These are phyloP conservation scores for Euclidium syriacum DNA, from an alignment of 345 rosid genomes.

Conservation along the genomic window DNA sequence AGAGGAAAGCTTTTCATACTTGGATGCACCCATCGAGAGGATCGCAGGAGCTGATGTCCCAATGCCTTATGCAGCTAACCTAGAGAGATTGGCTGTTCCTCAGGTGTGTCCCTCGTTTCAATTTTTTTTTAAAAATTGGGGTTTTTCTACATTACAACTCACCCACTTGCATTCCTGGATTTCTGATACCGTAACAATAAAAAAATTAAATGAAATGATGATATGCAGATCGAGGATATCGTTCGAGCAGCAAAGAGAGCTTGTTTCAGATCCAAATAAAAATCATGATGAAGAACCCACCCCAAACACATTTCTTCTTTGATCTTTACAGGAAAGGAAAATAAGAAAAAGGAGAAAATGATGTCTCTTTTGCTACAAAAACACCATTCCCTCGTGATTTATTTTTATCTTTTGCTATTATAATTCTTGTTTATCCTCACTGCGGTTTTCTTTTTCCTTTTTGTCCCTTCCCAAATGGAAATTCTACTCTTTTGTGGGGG, in stretches of 20 bases:
- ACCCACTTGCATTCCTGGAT: too few relatives aligned
- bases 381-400: conserved; percentile 21
- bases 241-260: conserved; percentile 78
- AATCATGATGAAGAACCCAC: background rate
- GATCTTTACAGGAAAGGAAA: conserved; percentile 26
- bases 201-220: too few relatives aligned
- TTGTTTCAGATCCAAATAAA: conserved; percentile 54
- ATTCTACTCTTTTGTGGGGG: background rate
- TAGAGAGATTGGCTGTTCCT: conserved; percentile 84
- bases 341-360: conserved; percentile 6
- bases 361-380: conserved; percentile 8
- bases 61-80: conserved; percentile 87
- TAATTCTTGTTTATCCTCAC: background rate
- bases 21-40: conserved; percentile 88
- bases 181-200: too few relatives aligned
- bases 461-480: conserved; percentile 3
- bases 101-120: conserved; percentile 65
- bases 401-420: conserved; percentile 11
- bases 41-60: conserved; percentile 89
- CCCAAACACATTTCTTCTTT: conserved; percentile 20
- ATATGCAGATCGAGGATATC: conserved; percentile 66
- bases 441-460: background rate
- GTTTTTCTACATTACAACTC: too few relatives aligned
- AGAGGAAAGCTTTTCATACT: conserved; percentile 83
- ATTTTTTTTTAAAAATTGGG: too few relatives aligned